Conservation (phyloP, 1,139 yeast genomes). For the Debaryomyces singareniensis region DNA sequence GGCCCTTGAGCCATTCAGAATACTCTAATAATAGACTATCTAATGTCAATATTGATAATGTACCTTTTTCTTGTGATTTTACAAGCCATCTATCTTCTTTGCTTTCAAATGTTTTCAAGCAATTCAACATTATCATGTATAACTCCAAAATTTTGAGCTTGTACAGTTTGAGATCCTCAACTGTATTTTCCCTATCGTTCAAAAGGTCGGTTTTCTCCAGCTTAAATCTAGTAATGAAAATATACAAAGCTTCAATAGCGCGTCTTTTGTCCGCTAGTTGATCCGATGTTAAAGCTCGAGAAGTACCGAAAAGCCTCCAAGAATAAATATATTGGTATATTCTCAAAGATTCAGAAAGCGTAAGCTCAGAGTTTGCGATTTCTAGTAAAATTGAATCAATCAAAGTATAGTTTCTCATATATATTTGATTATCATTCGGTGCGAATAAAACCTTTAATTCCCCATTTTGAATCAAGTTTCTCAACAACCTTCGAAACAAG, state of each 20-base stretch:
- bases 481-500: conserved; percentile 16
- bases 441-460: conserved; percentile 18
- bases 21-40: conserved; percentile 28
- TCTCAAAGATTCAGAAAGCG: conserved; percentile 32
- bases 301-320: conserved; percentile 40
- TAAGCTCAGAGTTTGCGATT: conserved; percentile 29
- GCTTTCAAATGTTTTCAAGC: conserved; percentile 36
- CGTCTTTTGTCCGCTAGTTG: conserved; percentile 42
- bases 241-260: conserved; percentile 51
- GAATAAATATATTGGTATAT: conserved; percentile 51
- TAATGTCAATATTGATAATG: conserved; percentile 21
- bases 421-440: conserved; percentile 15
- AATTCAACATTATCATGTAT: conserved; percentile 44
- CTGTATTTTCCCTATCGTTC: conserved; percentile 5
- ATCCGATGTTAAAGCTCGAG: conserved; percentile 7
- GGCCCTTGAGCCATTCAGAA: conserved; percentile 27
- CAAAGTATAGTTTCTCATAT: conserved; percentile 20
- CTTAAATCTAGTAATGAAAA: conserved; percentile 41
- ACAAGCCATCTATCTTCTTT: conserved; percentile 54
- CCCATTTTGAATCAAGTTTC: conserved; percentile 18
- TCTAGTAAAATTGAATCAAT: conserved; percentile 36
- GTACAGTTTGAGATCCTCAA: conserved; percentile 25
- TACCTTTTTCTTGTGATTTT: conserved; percentile 15
- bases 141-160: conserved; percentile 36
- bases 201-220: conserved; percentile 12